A percentile compares a stretch with the other conserved stretches of the same genome.
Conservation (phyloP, 2,329 filamentous ascomycete genomes). For the Erysiphe pulchra region DNA sequence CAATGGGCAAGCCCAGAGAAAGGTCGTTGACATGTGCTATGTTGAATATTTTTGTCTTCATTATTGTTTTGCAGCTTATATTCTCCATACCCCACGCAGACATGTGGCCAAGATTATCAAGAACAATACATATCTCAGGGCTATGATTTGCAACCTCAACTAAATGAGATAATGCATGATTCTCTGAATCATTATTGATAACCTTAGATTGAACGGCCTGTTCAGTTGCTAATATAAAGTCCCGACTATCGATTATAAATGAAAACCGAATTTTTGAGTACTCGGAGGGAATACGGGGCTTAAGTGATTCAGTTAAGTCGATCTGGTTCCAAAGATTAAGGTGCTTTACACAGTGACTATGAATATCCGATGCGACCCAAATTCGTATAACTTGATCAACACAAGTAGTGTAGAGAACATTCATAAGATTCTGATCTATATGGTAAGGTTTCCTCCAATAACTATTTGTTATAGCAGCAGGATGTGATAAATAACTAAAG, state of each 20-base stretch:
- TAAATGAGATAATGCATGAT: conserved; percentile 56
- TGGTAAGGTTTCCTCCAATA: conserved; percentile 68
- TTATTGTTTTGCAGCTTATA: conserved; percentile 42
- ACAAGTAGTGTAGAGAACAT: conserved; percentile 76
- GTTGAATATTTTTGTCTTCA: conserved; percentile 51
- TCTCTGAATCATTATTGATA: conserved; percentile 26
- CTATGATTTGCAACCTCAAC: conserved; percentile 64
- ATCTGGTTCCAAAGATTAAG: conserved; percentile 61
- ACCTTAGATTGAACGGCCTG: conserved; percentile 35
- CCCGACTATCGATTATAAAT: conserved; percentile 59
- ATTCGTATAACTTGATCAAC: conserved; percentile 56
- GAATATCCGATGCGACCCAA: conserved; percentile 55
- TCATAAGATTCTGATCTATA: conserved; percentile 52
- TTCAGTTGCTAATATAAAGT: conserved; percentile 57
- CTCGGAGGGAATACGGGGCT: conserved; percentile 12
- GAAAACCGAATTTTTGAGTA: conserved; percentile 29
- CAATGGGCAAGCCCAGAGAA: conserved; percentile 18
- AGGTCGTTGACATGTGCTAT: conserved; percentile 48
- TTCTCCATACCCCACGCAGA: conserved; percentile 85
- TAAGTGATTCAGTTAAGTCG: conserved; percentile 47
- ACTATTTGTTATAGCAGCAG: conserved; percentile 49
- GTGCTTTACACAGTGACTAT: conserved; percentile 31
- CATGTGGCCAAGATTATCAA: conserved; percentile 68
- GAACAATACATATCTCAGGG: conserved; percentile 65
- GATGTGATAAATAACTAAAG: conserved; percentile 72